Base-by-base conservation (phyloP, 2,329 filamentous ascomycete genomes). In the Aspergillus latus region DNA sequence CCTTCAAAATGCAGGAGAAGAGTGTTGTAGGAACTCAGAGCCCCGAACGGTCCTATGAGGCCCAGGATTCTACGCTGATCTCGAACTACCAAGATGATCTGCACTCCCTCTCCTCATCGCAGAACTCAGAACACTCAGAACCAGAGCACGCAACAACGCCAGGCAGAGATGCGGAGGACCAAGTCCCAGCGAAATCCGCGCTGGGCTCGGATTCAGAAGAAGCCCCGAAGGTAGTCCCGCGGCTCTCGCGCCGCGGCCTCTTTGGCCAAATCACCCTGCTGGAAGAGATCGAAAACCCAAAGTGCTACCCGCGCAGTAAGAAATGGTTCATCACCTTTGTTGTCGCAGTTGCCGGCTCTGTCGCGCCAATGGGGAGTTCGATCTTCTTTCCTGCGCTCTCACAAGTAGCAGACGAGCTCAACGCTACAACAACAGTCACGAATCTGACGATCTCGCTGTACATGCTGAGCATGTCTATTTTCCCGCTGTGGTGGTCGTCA, bases 241-340 rank as follows among this genome's bases (percentile, higher is more conserved):
- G 80, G 36, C 64, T 70, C 1, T 72, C 84, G 59, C 82, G 90
- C 48, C 81, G 91, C 65, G 92, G 92, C 0, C 77, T 96, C 1
- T 80, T 96, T 47, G 86, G 85, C 1, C 82, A 82, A 37, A 78
- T 95, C 10, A 79, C 88, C 1, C 58, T 96, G 32, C 78, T 96
- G 13, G 88, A 91, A 1, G 92, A 97, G 74, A 85, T 96, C 11
- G 85, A 89, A 45, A 80, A 87, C 32, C 88, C 92, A 0, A 85
- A 87, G 57, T 83, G 90, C 49, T 96, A 96, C 68, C 76, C 81
- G 9, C 82, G 84, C 34, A 82, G 76, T 49, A 90, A 84, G 11
- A 96, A 96, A 84, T 96, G 92, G 92, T 82, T 84, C 58, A 86
- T 97, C 62, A 96, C 92, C 0, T 78, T 85, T 36, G 83, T 93